These are phyloP conservation scores for Erysimum cheiranthoides DNA, from an alignment of 345 rosid genomes.

Conservation along the genomic window DNA sequence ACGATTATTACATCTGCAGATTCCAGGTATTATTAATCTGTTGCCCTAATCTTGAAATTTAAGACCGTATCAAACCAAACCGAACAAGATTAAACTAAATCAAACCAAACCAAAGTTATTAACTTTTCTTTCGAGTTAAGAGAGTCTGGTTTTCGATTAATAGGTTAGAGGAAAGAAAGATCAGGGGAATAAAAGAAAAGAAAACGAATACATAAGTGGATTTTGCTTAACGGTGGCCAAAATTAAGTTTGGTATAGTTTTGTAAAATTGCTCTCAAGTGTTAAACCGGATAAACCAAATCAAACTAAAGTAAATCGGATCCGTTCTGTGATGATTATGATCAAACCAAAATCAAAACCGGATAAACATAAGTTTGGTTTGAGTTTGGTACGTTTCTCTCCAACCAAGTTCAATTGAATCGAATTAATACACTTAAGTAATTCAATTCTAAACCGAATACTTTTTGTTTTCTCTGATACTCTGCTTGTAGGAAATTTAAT, in stretches of 20 bases:
- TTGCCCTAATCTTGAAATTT: neutral
- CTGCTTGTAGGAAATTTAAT: no score
- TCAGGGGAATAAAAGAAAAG: no score
- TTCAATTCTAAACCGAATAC: no score
- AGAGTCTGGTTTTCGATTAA: no score
- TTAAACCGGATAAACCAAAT: neutral
- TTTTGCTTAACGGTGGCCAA: neutral
- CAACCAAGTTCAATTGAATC: neutral
- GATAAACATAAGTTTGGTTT: neutral
- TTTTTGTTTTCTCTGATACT: no score
- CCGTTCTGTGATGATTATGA: no score
- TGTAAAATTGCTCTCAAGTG: neutral
- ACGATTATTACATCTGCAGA: conserved; percentile 80
- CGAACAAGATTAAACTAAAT: neutral
- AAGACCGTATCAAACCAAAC: conserved; percentile 11
- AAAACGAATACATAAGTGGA: no score
- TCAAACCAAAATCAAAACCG: neutral
- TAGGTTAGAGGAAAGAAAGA: no score
- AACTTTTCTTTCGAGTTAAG: no score
- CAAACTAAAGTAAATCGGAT: no score
- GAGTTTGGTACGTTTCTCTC: neutral
- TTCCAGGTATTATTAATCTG: conserved; percentile 63
- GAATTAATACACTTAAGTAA: no score
- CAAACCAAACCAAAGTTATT: neutral
- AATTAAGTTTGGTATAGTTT: neutral